These are phyloP conservation scores for Nemania sp. DNA, from an alignment of 2,329 filamentous ascomycete species.

Conservation along the genomic window DNA sequence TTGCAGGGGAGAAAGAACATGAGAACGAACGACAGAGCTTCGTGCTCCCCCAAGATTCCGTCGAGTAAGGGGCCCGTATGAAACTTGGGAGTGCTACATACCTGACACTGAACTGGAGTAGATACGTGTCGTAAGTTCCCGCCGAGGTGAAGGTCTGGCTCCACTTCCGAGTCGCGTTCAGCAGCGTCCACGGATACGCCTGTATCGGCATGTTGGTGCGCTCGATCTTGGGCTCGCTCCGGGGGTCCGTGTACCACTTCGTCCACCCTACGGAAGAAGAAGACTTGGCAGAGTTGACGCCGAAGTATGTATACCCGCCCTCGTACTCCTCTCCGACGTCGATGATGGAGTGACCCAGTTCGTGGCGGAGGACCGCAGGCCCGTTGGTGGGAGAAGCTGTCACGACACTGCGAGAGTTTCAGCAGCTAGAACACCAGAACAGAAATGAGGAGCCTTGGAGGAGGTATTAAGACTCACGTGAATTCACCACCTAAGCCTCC, in stretches of 20 bases:
- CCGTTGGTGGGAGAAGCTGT: conserved; percentile 38
- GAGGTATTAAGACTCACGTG: conserved; percentile 31
- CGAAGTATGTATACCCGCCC: conserved; percentile 35
- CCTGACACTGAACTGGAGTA: conserved; percentile 38
- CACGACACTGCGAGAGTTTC: conserved; percentile 29
- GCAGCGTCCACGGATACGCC: conserved; percentile 41
- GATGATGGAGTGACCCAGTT: conserved; percentile 42
- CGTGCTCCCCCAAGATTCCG: neutral
- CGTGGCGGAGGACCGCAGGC: conserved; percentile 39
- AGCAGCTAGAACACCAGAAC: neutral
- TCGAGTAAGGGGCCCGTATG: neutral
- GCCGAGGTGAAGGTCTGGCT: conserved; percentile 36
- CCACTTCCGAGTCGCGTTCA: conserved; percentile 38
- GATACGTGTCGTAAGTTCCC: conserved; percentile 36
- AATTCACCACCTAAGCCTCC: conserved; percentile 40
- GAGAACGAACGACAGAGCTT: neutral
- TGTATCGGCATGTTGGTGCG: conserved; percentile 41
- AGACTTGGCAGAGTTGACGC: conserved; percentile 37
- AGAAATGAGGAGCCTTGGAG: neutral
- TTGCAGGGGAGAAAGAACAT: too few species aligned
- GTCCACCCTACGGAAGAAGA: conserved; percentile 33
- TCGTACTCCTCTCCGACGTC: conserved; percentile 42
- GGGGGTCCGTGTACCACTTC: conserved; percentile 38
- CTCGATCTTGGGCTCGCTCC: conserved; percentile 35
- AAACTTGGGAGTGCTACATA: conserved; percentile 1